These are phyloP conservation scores for Calonectria pseudoturangicola DNA, from an alignment of 2,329 filamentous ascomycete genomes.

Conservation along the genomic window DNA sequence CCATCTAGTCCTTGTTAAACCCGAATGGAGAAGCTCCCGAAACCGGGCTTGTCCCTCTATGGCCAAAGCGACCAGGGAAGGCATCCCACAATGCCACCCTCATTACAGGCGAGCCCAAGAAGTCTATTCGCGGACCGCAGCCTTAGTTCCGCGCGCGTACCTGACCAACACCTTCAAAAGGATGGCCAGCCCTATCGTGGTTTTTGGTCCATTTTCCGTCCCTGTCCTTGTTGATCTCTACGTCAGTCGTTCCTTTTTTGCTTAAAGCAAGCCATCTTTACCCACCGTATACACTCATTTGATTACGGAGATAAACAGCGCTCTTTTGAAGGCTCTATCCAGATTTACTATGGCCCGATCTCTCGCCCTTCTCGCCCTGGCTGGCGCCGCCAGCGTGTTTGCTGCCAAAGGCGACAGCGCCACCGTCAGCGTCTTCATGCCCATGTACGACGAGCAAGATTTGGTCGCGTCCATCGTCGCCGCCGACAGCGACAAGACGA, in stretches of 20 bases:
- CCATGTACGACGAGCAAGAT: slow-evolving; percentile 47
- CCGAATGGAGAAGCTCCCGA: slow-evolving; percentile 34
- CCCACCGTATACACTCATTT: slow-evolving; percentile 44
- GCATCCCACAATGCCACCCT: slow-evolving; percentile 28
- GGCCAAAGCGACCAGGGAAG: slow-evolving; percentile 4
- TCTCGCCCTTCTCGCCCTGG: slow-evolving; percentile 52
- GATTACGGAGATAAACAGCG: slow-evolving; percentile 21
- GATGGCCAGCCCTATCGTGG: slow-evolving; percentile 20
- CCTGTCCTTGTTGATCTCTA: slow-evolving; percentile 21
- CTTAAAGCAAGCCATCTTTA: background rate
- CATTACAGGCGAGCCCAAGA: slow-evolving; percentile 6
- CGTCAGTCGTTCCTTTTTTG: slow-evolving; percentile 34
- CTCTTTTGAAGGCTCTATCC: slow-evolving; percentile 13
- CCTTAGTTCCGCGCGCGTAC: slow-evolving; percentile 23
- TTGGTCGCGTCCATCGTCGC: slow-evolving; percentile 57
- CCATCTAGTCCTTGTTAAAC: slow-evolving; percentile 22
- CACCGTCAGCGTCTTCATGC: slow-evolving; percentile 55
- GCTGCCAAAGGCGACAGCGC: slow-evolving; percentile 55
- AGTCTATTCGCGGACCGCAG: slow-evolving; percentile 1
- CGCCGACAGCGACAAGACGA: slow-evolving; percentile 55
- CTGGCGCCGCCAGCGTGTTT: slow-evolving; percentile 43
- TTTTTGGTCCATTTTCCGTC: background rate
- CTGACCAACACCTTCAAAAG: slow-evolving; percentile 27
- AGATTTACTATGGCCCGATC: slow-evolving; percentile 50
- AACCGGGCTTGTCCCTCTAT: slow-evolving; percentile 3